Base-by-base conservation (phyloP, 2,329 filamentous ascomycete genomes). In the Drechslerella dactyloides region DNA sequence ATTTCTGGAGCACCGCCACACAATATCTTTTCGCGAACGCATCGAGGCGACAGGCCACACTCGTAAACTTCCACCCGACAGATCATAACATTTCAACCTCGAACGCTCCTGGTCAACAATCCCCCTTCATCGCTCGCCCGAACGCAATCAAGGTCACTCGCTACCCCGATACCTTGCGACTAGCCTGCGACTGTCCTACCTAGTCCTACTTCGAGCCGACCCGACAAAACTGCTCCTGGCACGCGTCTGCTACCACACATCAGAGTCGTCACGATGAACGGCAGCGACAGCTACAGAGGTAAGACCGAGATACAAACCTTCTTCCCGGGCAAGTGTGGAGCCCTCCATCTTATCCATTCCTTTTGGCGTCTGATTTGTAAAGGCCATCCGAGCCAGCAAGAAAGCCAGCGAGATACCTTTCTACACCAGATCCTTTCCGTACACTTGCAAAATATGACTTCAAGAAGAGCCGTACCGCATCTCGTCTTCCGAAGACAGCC, bases 311-410 rank as follows among this genome's bases (percentile, higher is more conserved):
- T 24, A 42, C 21, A 44, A 35, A 23, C 48, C 46, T 51, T 33
- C 66, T 59, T 64, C 57, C 56, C 59, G 23, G 40, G 51, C 15
- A 51, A 59, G 42, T 53, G 60, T 59, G 50, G 52, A 54, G 27
- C 59, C 59, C 44, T 70, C 58, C 46, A 2, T 70, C 60, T 59
- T 70, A 63, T 70, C 59, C 66, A 33, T 70, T 70, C 66, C 59
- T 70, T 70, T 70, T 70, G 66, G 66, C 66, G 66, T 70, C 66
- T 70, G 66, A 70, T 70, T 70, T 70, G 66, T 70, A 64, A 70
- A 61, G 46, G 66, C 64, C 66, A 70, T 70, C 66, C 59, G 64
- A 70, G 58, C 65, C 58, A 70, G 66, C 66, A 70, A 62, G 37
- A 13, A 42, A 42, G 37, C 37, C 37, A 70, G 37, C 37, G 13